Conservation (phyloP, 495 filamentous ascomycete genomes). For the Xylaria acuta region DNA sequence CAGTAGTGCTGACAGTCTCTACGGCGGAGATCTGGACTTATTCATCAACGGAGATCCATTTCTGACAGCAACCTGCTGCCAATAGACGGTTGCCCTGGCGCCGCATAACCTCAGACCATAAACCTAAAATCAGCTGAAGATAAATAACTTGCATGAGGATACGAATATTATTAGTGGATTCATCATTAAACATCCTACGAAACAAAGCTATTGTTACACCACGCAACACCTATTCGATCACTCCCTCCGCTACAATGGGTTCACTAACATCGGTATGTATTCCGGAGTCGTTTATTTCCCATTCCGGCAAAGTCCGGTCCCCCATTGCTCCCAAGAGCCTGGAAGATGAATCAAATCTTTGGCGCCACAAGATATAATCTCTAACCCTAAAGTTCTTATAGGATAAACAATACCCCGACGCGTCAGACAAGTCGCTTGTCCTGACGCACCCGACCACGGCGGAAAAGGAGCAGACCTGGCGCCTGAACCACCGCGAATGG, state of each 20-base stretch:
- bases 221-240: background rate
- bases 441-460: slow-evolving; percentile 71
- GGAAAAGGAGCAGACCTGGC: slow-evolving; percentile 69
- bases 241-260: slow-evolving; percentile 38
- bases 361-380: background rate
- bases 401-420: slow-evolving; percentile 56
- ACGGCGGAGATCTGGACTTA: background rate
- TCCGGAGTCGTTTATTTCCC: background rate
- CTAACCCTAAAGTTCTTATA: background rate
- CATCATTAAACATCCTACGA: background rate
- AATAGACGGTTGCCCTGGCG: background rate
- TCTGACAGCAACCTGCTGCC: background rate
- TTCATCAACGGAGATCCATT: background rate
- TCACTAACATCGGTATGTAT: slow-evolving; percentile 13
- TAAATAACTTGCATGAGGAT: background rate
- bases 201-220: slow-evolving; percentile 6
- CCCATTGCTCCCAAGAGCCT: background rate
- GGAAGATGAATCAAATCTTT: background rate
- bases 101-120: background rate
- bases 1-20: background rate
- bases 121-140: background rate
- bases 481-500: slow-evolving; percentile 75
- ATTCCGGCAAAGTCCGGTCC: background rate
- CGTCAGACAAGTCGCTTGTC: slow-evolving; percentile 64
- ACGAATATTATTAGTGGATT: background rate